Conservation (phyloP, 1,284 basidiomycete species). For the Ustilago tritici region DNA sequence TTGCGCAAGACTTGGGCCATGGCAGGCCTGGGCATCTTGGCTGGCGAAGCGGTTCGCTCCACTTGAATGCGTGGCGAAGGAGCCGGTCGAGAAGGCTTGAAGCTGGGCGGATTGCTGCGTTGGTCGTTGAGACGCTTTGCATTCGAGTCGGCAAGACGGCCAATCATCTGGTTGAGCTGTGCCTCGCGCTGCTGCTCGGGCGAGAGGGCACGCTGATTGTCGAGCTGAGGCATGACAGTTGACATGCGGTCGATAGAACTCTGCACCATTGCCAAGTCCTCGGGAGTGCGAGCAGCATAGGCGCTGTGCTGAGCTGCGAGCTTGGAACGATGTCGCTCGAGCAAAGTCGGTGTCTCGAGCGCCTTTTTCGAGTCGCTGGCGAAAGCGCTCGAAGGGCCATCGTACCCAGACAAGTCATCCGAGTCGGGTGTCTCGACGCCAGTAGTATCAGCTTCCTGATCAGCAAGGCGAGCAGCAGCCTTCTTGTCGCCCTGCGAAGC, state of each 20-base stretch:
- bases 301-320: slow-evolving; percentile 48
- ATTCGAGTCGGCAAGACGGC: slow-evolving; percentile 28
- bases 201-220: slow-evolving; percentile 51
- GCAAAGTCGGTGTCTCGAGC: slow-evolving; percentile 28
- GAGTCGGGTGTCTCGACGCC: neutral
- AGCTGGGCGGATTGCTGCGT: slow-evolving; percentile 38
- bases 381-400: neutral
- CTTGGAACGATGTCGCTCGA: slow-evolving; percentile 50
- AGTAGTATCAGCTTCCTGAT: neutral
- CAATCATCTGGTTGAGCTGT: slow-evolving; percentile 40
- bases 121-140: slow-evolving; percentile 50
- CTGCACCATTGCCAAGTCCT: slow-evolving; percentile 55
- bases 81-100: slow-evolving; percentile 24
- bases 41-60: neutral
- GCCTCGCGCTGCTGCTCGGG: slow-evolving; percentile 37
- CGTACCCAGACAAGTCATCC: slow-evolving; percentile 32
- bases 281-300: slow-evolving; percentile 48
- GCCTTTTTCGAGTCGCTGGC: slow-evolving; percentile 25
- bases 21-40: slow-evolving; percentile 4
- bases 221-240: slow-evolving; percentile 52
- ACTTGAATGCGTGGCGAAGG: slow-evolving; percentile 12
- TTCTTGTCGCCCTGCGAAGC: slow-evolving; percentile 1
- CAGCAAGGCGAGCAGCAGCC: neutral
- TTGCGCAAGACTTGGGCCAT: slow-evolving; percentile 5
- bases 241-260: slow-evolving; percentile 55